phyloP scores from a whole-genome alignment of 176 grass and related monocot genomes.

The Poa pratensis region DNA sequence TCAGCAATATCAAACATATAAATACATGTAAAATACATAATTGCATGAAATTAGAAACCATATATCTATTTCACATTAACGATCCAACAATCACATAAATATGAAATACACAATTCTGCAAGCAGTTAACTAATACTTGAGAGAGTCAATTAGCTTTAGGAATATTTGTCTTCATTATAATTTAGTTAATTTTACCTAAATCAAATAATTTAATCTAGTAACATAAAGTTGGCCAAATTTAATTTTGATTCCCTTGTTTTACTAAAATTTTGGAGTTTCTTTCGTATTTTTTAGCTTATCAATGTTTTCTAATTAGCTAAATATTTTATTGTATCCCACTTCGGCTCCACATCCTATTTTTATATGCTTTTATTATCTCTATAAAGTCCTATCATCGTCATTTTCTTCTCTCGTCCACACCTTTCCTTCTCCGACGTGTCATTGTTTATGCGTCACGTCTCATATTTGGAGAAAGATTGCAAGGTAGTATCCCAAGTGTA shows the following conservation, averaged over 20 bases:
- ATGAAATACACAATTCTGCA: background rate
- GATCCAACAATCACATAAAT: background rate
- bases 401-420: background rate
- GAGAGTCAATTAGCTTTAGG: background rate
- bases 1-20: background rate
- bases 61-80: background rate
- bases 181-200: background rate
- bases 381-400: background rate
- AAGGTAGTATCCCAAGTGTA: background rate
- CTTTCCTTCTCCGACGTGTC: background rate
- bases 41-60: background rate
- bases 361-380: background rate
- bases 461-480: background rate
- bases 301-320: background rate
- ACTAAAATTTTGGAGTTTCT: background rate
- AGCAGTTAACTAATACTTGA: background rate
- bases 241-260: background rate
- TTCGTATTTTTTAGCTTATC: background rate
- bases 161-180: background rate
- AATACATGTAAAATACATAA: background rate
- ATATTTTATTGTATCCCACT: background rate
- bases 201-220: background rate
- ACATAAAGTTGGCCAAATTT: background rate
- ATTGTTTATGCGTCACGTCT: background rate
- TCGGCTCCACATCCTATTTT: too few species aligned